These are phyloP conservation scores for Lactarius trivialis DNA, from an alignment of 768 basidiomycete species.

Conservation along the genomic window DNA sequence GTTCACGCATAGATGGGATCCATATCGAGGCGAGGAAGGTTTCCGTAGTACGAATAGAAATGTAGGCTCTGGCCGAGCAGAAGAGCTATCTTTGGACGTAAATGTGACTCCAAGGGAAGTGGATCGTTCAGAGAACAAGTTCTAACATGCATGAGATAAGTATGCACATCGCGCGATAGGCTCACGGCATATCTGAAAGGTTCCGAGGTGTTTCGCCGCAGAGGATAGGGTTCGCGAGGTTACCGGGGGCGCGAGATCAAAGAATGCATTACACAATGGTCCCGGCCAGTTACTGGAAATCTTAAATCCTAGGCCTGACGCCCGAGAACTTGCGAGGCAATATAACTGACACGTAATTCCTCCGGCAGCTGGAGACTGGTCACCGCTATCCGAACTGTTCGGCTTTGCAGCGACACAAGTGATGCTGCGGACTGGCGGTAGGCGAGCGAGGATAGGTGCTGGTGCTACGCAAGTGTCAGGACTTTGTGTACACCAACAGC, in stretches of 20 bases:
- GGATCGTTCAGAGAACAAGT: constrained; percentile 19
- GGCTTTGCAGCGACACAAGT: background rate
- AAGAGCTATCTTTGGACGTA: constrained; percentile 16
- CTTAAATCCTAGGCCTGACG: background rate
- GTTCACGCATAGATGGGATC: constrained; percentile 2
- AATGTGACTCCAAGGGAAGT: constrained; percentile 13
- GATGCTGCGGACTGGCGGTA: constrained; percentile 1
- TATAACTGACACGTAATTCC: constrained; percentile 13
- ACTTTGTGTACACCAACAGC: background rate
- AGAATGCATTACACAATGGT: too few relatives aligned
- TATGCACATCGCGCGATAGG: constrained; percentile 7
- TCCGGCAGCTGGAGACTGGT: constrained; percentile 3
- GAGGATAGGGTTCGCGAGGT: constrained; percentile 5
- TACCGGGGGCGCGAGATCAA: background rate
- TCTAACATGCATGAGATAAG: constrained; percentile 12
- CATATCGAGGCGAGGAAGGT: constrained; percentile 6
- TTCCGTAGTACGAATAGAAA: constrained; percentile 10
- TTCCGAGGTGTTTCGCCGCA: constrained; percentile 6
- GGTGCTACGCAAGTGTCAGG: background rate
- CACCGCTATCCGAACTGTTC: constrained; percentile 14
- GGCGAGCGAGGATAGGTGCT: background rate
- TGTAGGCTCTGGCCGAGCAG: background rate
- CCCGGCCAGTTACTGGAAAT: background rate
- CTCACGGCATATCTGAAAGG: constrained; percentile 11
- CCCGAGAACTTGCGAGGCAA: constrained; percentile 11